Percentiles rank a stretch among this genome's conserved stretches.
Evolutionary conservation across 2,329 filamentous ascomycete genomes (phyloP).

Genomic region (Diaporthe capsici): DNA sequence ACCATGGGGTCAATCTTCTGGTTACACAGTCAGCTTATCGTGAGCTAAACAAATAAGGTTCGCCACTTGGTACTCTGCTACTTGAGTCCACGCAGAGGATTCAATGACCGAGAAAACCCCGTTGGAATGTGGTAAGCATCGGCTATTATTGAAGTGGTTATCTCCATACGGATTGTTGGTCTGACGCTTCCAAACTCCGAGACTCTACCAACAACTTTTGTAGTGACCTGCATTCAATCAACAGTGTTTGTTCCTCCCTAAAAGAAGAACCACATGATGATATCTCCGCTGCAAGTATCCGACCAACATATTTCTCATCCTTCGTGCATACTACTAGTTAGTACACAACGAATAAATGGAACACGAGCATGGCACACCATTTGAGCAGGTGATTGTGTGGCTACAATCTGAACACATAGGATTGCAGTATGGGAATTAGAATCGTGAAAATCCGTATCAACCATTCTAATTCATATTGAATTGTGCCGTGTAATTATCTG

Average conservation of each 20-base stretch:
- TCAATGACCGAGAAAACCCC: too few species aligned
- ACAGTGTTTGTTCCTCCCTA: background rate
- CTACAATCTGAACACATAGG: background rate
- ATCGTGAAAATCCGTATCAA: background rate
- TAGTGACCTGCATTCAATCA: background rate
- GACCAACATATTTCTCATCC: background rate
- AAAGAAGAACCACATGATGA: background rate
- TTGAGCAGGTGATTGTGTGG: background rate
- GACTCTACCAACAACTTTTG: background rate
- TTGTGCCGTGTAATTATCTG: background rate
- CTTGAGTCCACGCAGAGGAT: too few species aligned
- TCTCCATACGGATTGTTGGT: fast-evolving
- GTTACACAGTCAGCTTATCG: background rate
- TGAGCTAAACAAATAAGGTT: background rate
- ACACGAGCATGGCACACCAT: background rate
- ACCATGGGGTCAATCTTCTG: background rate
- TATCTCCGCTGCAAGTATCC: background rate
- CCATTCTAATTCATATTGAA: background rate
- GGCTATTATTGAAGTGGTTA: background rate
- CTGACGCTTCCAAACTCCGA: too few species aligned
- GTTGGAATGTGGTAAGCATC: background rate
- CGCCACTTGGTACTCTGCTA: background rate
- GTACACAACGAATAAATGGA: background rate
- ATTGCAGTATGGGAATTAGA: background rate
- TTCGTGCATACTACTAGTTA: background rate